Conservation (phyloP, 805 yeast genomes). For the Ogataea trehalophila region DNA sequence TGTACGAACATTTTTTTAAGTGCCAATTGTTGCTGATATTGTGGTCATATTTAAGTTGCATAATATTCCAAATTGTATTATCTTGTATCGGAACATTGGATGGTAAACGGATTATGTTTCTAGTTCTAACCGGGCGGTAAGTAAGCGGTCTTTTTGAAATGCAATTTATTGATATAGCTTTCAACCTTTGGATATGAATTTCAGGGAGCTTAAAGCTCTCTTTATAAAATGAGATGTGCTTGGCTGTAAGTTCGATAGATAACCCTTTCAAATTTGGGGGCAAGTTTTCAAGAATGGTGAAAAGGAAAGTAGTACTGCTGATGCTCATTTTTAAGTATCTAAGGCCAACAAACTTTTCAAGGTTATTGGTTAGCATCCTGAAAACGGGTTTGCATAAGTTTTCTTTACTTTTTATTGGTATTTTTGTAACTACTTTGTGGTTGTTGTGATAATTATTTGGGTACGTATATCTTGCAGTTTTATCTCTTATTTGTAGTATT, state of each 20-base stretch:
- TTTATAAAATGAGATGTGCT: conserved; percentile 3
- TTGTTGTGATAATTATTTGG: too few species aligned
- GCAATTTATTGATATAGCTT: not conserved
- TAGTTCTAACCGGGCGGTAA: not conserved
- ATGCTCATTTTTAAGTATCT: conserved; percentile 15
- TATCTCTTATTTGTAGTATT: conserved; percentile 12
- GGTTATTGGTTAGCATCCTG: not conserved
- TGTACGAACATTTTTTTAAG: not conserved
- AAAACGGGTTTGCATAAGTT: not conserved
- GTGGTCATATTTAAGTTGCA: too few species aligned
- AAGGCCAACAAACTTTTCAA: conserved; percentile 1
- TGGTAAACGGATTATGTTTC: not conserved
- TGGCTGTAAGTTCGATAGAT: not conserved
- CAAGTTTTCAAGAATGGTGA: conserved; percentile 5
- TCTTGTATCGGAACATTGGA: not conserved
- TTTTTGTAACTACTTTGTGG: too few species aligned
- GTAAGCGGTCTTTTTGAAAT: not conserved
- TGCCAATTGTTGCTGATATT: not conserved
- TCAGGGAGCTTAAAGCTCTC: not conserved
- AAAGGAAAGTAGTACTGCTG: conserved; percentile 5
- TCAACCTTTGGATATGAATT: not conserved
- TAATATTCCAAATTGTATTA: not conserved
- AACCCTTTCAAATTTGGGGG: conserved; percentile 16
- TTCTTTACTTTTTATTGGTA: too few species aligned
- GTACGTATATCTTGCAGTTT: not conserved